These are phyloP conservation scores for Cutaneotrichosporon sp. DNA, from an alignment of 1,284 basidiomycete genomes.

Conservation along the genomic window DNA sequence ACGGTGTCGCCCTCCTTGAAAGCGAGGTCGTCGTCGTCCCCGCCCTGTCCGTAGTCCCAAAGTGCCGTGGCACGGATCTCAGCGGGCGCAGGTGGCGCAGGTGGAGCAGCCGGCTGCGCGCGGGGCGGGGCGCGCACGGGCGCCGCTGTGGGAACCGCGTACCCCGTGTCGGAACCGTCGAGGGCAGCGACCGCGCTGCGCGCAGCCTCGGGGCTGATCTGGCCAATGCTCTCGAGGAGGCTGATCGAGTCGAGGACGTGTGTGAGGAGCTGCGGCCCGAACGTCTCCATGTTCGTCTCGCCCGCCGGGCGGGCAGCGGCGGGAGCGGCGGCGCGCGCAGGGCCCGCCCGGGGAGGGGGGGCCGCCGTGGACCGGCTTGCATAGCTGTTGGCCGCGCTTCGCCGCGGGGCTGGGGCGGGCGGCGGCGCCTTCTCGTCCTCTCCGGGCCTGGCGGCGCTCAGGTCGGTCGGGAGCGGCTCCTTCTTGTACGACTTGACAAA, in stretches of 20 bases:
- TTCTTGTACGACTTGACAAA: conserved; percentile 16
- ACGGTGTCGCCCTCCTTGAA: conserved; percentile 46
- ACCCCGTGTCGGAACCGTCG: background rate
- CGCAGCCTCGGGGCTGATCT: conserved; percentile 37
- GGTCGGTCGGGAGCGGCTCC: background rate
- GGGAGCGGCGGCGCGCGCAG: background rate
- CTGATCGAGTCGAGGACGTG: conserved; percentile 42
- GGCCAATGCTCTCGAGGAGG: conserved; percentile 36
- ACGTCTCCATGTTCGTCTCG: background rate
- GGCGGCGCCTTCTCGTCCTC: background rate
- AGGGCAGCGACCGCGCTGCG: background rate
- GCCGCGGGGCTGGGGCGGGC: background rate
- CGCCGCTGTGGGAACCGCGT: background rate
- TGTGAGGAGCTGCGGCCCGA: conserved; percentile 30
- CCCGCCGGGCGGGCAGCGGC: background rate
- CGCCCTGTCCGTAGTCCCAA: conserved; percentile 48
- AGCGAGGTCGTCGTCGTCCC: conserved; percentile 43
- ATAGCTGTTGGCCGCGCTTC: background rate
- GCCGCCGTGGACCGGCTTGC: background rate
- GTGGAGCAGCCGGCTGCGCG: too few relatives aligned
- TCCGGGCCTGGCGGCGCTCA: background rate
- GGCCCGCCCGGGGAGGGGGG: background rate
- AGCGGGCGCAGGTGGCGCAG: background rate
- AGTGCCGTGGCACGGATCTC: conserved; percentile 37
- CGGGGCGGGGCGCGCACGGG: background rate